Conservation (phyloP, 2,329 filamentous ascomycete species). For the Fusarium sacchari region DNA sequence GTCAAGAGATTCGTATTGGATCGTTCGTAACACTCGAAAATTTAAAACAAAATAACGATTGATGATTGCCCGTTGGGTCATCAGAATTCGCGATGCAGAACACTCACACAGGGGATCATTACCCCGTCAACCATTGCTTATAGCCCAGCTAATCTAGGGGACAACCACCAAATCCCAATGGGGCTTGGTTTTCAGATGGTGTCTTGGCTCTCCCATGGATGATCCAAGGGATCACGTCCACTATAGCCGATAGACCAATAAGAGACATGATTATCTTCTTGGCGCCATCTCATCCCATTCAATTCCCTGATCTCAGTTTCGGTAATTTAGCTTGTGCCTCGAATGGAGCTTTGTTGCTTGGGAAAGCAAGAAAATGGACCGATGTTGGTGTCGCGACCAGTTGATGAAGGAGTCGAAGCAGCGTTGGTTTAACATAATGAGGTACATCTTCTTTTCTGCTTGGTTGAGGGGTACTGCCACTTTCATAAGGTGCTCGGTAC, state of each 20-base stretch:
- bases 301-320: slow-evolving; percentile 34
- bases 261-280: slow-evolving; percentile 20
- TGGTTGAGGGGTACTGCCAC: slow-evolving; percentile 1
- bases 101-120: not conserved
- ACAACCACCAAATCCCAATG: slow-evolving; percentile 13
- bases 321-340: slow-evolving; percentile 21
- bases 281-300: slow-evolving; percentile 15
- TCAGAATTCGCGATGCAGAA: not conserved
- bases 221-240: slow-evolving; percentile 27
- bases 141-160: not conserved
- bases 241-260: slow-evolving; percentile 27
- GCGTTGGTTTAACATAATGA: not conserved
- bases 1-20: not conserved
- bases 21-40: not conserved
- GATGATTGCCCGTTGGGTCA: not conserved
- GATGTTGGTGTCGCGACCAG: not conserved
- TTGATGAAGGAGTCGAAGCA: slow-evolving; percentile 6
- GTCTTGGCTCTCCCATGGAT: slow-evolving; percentile 23
- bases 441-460: not conserved
- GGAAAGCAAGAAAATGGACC: slow-evolving; percentile 8
- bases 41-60: not conserved
- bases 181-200: slow-evolving; percentile 21
- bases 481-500: not conserved
- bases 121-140: not conserved
- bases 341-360: slow-evolving; percentile 16